Evolutionary conservation across 768 basidiomycete species (phyloP).

Genomic region (Amanita polypyramis): DNA sequence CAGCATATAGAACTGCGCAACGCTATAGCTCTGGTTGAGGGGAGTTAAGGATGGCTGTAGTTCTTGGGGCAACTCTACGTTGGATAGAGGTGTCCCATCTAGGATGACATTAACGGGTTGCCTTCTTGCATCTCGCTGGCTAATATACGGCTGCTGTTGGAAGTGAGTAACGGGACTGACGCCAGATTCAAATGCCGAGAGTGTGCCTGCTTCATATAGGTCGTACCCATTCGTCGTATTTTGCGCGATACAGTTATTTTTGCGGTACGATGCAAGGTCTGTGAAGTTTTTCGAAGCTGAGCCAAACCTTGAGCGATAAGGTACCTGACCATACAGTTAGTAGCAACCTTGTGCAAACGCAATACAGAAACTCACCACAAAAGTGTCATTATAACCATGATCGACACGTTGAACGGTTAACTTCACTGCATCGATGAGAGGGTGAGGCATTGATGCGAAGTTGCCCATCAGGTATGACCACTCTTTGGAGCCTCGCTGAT

Average conservation of each 20-base stretch:
- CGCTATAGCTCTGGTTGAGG: constrained; percentile 34
- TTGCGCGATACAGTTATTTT: constrained; percentile 41
- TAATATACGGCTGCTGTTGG: constrained; percentile 29
- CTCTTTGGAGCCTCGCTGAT: constrained; percentile 22
- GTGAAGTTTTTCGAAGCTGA: constrained; percentile 35
- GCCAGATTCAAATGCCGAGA: constrained; percentile 1
- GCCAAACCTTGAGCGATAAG: constrained; percentile 47
- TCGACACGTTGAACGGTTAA: constrained; percentile 36
- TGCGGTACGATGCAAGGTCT: constrained; percentile 35
- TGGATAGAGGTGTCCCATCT: constrained; percentile 32
- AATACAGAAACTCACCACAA: constrained; percentile 27
- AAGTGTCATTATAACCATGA: constrained; percentile 26
- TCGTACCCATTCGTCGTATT: constrained; percentile 38
- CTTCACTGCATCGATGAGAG: constrained; percentile 36
- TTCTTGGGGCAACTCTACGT: constrained; percentile 31
- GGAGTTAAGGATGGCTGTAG: constrained; percentile 27
- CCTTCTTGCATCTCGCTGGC: constrained; percentile 19
- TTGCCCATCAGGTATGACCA: constrained; percentile 40
- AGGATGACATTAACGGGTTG: constrained; percentile 39
- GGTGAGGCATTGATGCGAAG: constrained; percentile 45
- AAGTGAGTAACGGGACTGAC: constrained; percentile 22
- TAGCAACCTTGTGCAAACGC: background rate
- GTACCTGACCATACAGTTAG: constrained; percentile 26
- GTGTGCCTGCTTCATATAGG: constrained; percentile 18
- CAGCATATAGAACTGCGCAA: constrained; percentile 46